phyloP scores from a whole-genome alignment of 179 eudicot species.

The Corrigiola litoralis region DNA sequence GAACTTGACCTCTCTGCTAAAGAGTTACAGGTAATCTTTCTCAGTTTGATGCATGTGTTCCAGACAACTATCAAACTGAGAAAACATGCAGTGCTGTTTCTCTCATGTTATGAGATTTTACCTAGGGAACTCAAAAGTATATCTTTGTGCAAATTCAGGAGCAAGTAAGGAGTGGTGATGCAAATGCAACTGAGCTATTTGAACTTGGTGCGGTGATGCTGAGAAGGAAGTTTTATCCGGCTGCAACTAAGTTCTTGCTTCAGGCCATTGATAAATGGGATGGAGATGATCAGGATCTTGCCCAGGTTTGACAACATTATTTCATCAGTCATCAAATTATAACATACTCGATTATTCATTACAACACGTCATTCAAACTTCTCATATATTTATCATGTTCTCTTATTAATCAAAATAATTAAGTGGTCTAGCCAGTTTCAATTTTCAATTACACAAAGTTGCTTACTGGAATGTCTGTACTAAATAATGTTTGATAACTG shows the following conservation, averaged over 20 bases:
- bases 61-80: not conserved
- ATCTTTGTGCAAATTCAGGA: constrained; percentile 43
- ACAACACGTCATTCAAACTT: too few relatives aligned
- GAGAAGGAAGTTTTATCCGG: constrained; percentile 85
- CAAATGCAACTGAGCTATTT: constrained; percentile 76
- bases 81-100: too few relatives aligned
- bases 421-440: too few relatives aligned
- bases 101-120: not conserved
- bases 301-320: constrained; percentile 48
- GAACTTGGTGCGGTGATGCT: constrained; percentile 98
- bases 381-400: not conserved
- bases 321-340: not conserved
- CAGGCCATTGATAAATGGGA: constrained; percentile 96
- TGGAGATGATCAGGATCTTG: constrained; percentile 97
- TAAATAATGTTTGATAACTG: not conserved
- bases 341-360: not conserved
- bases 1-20: constrained; percentile 99
- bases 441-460: too few relatives aligned
- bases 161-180: constrained; percentile 98
- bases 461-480: not conserved
- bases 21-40: constrained; percentile 72
- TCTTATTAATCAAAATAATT: too few relatives aligned
- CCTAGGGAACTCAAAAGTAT: not conserved
- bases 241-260: constrained; percentile 81
- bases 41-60: not conserved